Base-by-base conservation (phyloP, 1,139 yeast genomes). In the Yamadazyma buinensis region DNA sequence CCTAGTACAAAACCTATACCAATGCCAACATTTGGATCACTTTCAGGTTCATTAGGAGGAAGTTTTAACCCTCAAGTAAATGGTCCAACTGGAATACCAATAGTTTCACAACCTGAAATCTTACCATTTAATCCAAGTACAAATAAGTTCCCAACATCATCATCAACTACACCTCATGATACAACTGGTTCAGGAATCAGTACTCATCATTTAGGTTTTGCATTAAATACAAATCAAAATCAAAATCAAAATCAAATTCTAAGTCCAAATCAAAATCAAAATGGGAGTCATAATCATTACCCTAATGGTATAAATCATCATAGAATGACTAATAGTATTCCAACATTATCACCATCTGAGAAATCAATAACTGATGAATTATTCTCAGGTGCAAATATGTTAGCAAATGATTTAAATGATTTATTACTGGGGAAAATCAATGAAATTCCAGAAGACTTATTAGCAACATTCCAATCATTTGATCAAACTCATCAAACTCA, bases 341-440 rank as follows among this genome's bases (percentile, higher is more conserved):
- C 32, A 7, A 23, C 32, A 2, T 15, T 30, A 12, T 30, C 32
- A 14, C 32, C 32, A 8, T 30, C 32, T 11, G 32, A 30, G 7
- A 30, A 30, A 21, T 31, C 34, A 2, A 23, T 26, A 4, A 26
- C 18, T 14, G 38, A 35, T 20, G 36, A 37, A 15, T 27, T 42
- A 11, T 38, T 36, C 15, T 37, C 41, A 1, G 45, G 44, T 10
- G 48, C 47, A n/a, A 35, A 45, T 2, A 30, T 37, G 30, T 24
- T 45, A 21, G 47, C 49, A 2, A 35, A 38, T 28, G 46, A 43
- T 24, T 34, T 46, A 24, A 39, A 36, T 23, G 45, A 44, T 23
- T 26, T 44, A 14, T 34, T 44, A 13, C 38, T 40, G 4, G 39
- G 38, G 4, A 32, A 30, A 11, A 28, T 38, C 7, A 34, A 41